Percentiles rank a stretch among this genome's conserved stretches.
Conservation (phyloP, 768 basidiomycete species). For the Boletus reticuloceps region DNA sequence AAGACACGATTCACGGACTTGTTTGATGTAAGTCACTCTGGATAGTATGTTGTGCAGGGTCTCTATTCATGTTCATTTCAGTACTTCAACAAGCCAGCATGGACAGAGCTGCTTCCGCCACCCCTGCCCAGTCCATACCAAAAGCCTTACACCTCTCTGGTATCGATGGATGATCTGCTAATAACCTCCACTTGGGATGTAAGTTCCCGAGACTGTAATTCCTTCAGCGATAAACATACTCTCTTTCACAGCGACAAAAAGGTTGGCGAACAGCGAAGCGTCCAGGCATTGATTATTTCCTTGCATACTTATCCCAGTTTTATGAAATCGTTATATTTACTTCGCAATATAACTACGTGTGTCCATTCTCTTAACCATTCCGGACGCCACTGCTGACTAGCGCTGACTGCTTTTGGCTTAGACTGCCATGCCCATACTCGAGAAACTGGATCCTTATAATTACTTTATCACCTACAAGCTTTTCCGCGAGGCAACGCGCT, state of each 20-base stretch:
- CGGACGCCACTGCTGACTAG: not conserved
- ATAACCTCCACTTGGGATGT: slow-evolving; percentile 96
- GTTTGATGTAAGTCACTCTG: slow-evolving; percentile 56
- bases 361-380: slow-evolving; percentile 28
- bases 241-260: slow-evolving; percentile 65
- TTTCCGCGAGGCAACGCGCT: slow-evolving; percentile 90
- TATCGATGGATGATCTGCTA: slow-evolving; percentile 90
- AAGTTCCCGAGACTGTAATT: slow-evolving; percentile 34
- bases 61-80: slow-evolving; percentile 27
- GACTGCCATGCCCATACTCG: slow-evolving; percentile 86
- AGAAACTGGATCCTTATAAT: slow-evolving; percentile 92
- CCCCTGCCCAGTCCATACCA: slow-evolving; percentile 78
- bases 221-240: not conserved
- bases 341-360: slow-evolving; percentile 80
- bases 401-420: slow-evolving; percentile 28
- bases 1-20: slow-evolving; percentile 58
- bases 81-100: slow-evolving; percentile 93
- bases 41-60: not conserved
- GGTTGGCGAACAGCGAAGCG: slow-evolving; percentile 99
- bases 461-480: slow-evolving; percentile 87
- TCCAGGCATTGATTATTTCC: slow-evolving; percentile 97
- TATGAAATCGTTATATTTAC: slow-evolving; percentile 98
- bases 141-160: slow-evolving; percentile 87
- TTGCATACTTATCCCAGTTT: slow-evolving; percentile 96
- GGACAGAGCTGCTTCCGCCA: slow-evolving; percentile 89